Percentiles rank a stretch among this genome's conserved stretches.
Conservation (phyloP, 768 basidiomycete species). For the Russula abietina region DNA sequence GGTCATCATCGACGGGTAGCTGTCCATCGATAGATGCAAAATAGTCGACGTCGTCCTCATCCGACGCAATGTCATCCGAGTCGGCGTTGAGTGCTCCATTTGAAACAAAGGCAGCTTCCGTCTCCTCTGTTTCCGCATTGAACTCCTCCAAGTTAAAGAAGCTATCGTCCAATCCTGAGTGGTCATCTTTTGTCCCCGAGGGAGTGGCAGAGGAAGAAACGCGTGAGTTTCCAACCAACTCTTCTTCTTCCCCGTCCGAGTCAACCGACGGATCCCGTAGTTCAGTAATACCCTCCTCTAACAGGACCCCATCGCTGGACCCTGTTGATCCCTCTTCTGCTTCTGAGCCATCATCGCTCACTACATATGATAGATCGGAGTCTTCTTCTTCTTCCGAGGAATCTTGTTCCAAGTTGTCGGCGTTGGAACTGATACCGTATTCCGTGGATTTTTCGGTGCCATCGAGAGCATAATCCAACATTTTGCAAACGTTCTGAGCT, state of each 20-base stretch:
- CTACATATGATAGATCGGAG: slow-evolving; percentile 1
- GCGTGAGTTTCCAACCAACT: neutral
- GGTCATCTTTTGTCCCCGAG: slow-evolving; percentile 28
- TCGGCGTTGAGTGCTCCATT: slow-evolving; percentile 52
- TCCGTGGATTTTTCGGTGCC: slow-evolving; percentile 35
- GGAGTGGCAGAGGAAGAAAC: neutral
- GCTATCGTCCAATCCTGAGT: slow-evolving; percentile 69
- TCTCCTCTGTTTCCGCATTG: slow-evolving; percentile 77
- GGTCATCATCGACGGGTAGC: slow-evolving; percentile 2
- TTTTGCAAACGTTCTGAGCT: slow-evolving; percentile 58
- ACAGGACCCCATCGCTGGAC: slow-evolving; percentile 27
- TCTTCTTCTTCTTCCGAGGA: slow-evolving; percentile 28
- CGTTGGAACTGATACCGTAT: slow-evolving; percentile 31
- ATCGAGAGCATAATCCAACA: slow-evolving; percentile 60
- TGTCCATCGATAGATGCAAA: slow-evolving; percentile 55
- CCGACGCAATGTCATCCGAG: slow-evolving; percentile 41
- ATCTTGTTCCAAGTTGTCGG: slow-evolving; percentile 29
- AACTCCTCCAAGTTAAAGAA: slow-evolving; percentile 89
- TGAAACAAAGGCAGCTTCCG: slow-evolving; percentile 59
- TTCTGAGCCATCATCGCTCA: slow-evolving; percentile 28
- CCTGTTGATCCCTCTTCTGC: slow-evolving; percentile 29
- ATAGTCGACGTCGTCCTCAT: slow-evolving; percentile 60
- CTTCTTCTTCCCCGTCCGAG: slow-evolving; percentile 21
- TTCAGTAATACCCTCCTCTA: slow-evolving; percentile 28
- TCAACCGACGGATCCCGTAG: slow-evolving; percentile 16